phyloP scores from a whole-genome alignment of 83 land plant species.

The Larix sibirica region DNA sequence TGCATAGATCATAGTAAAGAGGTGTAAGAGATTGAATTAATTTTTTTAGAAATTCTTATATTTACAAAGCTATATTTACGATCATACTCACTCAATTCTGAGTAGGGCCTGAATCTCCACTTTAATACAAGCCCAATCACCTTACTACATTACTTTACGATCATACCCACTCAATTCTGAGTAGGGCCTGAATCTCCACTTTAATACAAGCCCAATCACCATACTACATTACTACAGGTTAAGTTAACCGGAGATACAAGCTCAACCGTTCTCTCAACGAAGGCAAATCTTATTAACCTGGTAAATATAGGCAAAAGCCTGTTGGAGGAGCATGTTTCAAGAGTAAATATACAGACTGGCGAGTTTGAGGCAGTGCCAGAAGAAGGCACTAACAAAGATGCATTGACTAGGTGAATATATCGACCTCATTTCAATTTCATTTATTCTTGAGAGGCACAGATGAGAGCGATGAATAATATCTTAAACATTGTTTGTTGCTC shows the following conservation, averaged over 20 bases:
- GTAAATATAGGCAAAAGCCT: slow-evolving; percentile 24
- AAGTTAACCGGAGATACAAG: slow-evolving; percentile 14
- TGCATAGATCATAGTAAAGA: no score
- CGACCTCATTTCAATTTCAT: not conserved
- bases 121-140: no score
- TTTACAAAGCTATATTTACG: no score
- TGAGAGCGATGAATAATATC: not conserved
- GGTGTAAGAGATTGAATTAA: no score
- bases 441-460: not conserved
- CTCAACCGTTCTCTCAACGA: slow-evolving; percentile 20
- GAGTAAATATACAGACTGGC: slow-evolving; percentile 37
- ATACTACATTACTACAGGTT: no score
- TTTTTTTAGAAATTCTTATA: no score
- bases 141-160: no score
- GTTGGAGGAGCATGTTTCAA: slow-evolving; percentile 18
- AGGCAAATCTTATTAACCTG: slow-evolving; percentile 22
- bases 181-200: no score
- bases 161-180: no score
- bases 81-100: no score
- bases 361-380: not conserved
- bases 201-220: no score
- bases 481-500: not conserved
- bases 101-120: no score
- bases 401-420: slow-evolving; percentile 11
- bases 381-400: slow-evolving; percentile 31